Evolutionary conservation across 2,329 filamentous ascomycete genomes (phyloP).

Genomic region (Diplodia intermedia): DNA sequence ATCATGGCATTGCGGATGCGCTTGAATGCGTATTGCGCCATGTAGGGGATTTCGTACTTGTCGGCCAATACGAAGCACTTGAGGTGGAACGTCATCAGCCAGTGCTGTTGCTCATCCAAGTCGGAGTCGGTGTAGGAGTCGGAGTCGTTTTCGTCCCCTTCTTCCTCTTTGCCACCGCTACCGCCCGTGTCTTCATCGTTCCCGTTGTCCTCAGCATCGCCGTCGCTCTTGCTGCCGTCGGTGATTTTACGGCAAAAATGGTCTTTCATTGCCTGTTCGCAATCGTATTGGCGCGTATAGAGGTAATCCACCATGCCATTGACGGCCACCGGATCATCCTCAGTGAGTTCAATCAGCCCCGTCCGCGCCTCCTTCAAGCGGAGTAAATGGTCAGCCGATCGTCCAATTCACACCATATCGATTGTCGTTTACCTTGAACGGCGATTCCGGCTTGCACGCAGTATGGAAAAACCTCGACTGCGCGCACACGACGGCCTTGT

Average conservation of each 20-base stretch:
- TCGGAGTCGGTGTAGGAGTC: too few relatives aligned
- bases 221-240: too few relatives aligned
- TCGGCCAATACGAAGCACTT: slow-evolving; percentile 3
- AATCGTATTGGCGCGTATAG: not conserved
- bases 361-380: not conserved
- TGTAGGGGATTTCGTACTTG: not conserved
- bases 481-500: slow-evolving; percentile 7
- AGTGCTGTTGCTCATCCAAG: not conserved
- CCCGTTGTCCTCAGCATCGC: too few relatives aligned
- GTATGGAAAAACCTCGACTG: slow-evolving; percentile 5
- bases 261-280: not conserved
- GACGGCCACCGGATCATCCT: not conserved
- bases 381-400: too few relatives aligned
- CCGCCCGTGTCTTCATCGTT: too few relatives aligned
- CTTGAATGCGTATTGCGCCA: not conserved
- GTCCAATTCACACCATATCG: too few relatives aligned
- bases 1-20: not conserved
- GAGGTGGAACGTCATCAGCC: not conserved
- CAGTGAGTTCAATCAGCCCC: slow-evolving; percentile 11
- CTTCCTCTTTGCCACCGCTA: too few relatives aligned
- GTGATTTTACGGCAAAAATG: too few relatives aligned
- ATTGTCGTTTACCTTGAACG: not conserved
- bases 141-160: too few relatives aligned
- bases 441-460: slow-evolving; percentile 1
- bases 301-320: slow-evolving; percentile 1